These are phyloP conservation scores for Diaporthe humulicola DNA, from an alignment of 2,329 filamentous ascomycete species.

Conservation along the genomic window DNA sequence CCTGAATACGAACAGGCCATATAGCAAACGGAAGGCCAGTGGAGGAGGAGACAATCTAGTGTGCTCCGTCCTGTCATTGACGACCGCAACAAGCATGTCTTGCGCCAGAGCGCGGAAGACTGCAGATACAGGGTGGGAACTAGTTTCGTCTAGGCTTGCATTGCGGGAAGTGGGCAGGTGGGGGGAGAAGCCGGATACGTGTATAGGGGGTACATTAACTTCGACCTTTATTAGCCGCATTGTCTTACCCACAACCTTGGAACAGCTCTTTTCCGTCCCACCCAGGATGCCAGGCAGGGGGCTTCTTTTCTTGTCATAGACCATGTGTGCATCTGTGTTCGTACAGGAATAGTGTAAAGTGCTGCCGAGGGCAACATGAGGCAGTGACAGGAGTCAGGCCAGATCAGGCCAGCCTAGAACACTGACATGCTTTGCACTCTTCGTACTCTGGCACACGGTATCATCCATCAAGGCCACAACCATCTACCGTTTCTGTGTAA, in stretches of 20 bases:
- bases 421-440: not conserved
- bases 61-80: not conserved
- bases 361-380: not conserved
- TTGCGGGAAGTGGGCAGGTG: slow-evolving; percentile 22
- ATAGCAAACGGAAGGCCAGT: not conserved
- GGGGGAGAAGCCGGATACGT: not conserved
- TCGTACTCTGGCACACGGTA: not conserved
- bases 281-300: not conserved
- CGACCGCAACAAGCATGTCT: not conserved
- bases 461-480: not conserved
- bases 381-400: not conserved
- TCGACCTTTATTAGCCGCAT: not conserved
- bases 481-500: not conserved
- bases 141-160: slow-evolving; percentile 2
- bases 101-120: not conserved
- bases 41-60: slow-evolving; percentile 1
- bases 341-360: not conserved
- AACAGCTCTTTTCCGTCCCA: not conserved
- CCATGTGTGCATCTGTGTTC: not conserved
- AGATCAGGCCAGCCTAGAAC: not conserved
- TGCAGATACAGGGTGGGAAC: not conserved
- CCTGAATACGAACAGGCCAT: not conserved
- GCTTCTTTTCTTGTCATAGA: not conserved
- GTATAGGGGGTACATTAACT: not conserved
- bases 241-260: not conserved